phyloP scores from a whole-genome alignment of 2,329 filamentous ascomycete species.

The Ascochyta koolunga region DNA sequence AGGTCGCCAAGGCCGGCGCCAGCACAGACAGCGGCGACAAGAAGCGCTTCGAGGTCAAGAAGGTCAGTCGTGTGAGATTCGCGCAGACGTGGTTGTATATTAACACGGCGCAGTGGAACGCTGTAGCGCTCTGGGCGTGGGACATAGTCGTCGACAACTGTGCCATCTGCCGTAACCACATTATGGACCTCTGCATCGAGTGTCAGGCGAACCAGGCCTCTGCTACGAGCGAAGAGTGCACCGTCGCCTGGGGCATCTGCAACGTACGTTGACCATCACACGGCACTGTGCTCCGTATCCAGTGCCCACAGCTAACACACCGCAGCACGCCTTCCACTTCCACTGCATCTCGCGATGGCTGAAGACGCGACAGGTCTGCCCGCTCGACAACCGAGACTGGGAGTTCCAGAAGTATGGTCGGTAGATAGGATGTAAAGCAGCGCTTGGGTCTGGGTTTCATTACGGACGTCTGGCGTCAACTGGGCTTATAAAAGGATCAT shows the following conservation, averaged over 20 bases:
- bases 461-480: constrained; percentile 31
- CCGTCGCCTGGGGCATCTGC: constrained; percentile 98
- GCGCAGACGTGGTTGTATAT: constrained; percentile 10
- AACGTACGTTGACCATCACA: constrained; percentile 73
- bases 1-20: constrained; percentile 57
- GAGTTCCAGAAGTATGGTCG: constrained; percentile 99
- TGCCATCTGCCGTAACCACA: constrained; percentile 98
- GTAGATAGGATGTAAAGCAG: constrained; percentile 41
- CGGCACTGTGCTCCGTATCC: too few species aligned
- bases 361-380: constrained; percentile 98
- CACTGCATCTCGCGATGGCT: constrained; percentile 99
- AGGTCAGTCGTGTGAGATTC: constrained; percentile 64
- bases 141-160: constrained; percentile 99
- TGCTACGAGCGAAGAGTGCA: constrained; percentile 96
- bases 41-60: constrained; percentile 99
- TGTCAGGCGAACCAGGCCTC: constrained; percentile 99
- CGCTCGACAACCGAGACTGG: constrained; percentile 97
- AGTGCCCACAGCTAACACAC: constrained; percentile 42
- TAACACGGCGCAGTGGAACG: constrained; percentile 78
- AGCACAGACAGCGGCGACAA: constrained; percentile 68
- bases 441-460: constrained; percentile 25
- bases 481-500: constrained; percentile 28
- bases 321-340: constrained; percentile 97
- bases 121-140: constrained; percentile 98
- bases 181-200: constrained; percentile 99